Conservation (phyloP, 2,329 filamentous ascomycete genomes). For the Diaporthe sp. region DNA sequence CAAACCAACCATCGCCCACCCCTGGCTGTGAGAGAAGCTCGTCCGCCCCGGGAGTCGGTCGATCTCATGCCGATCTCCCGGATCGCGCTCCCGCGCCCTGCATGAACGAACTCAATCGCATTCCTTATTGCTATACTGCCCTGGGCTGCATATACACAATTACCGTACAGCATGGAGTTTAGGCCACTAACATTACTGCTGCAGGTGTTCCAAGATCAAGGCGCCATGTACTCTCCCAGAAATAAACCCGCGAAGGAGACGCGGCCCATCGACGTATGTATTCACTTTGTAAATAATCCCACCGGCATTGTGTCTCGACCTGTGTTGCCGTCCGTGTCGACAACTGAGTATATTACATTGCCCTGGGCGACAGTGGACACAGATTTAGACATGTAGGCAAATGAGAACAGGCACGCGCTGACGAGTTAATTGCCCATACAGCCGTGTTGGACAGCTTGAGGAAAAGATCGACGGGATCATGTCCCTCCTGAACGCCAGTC, state of each 20-base stretch:
- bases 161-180: too few species aligned
- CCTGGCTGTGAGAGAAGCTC: slow-evolving; percentile 4
- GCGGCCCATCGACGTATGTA: slow-evolving; percentile 53
- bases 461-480: slow-evolving; percentile 56
- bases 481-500: slow-evolving; percentile 50
- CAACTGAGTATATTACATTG: background rate
- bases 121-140: background rate
- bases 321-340: background rate
- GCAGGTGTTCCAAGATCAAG: slow-evolving; percentile 51
- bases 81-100: background rate
- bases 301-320: background rate
- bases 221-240: slow-evolving; percentile 51
- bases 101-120: slow-evolving; percentile 5
- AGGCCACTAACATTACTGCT: background rate
- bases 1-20: background rate
- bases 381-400: background rate
- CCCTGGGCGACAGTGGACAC: too few species aligned
- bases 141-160: background rate
- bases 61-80: slow-evolving; percentile 27
- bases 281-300: background rate
- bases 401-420: background rate
- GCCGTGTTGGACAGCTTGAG: slow-evolving; percentile 53
- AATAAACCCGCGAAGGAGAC: slow-evolving; percentile 49
- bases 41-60: slow-evolving; percentile 17
- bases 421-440: slow-evolving; percentile 35